Conservation (phyloP, 345 rosid species). For the Arabidopsis suecica region DNA sequence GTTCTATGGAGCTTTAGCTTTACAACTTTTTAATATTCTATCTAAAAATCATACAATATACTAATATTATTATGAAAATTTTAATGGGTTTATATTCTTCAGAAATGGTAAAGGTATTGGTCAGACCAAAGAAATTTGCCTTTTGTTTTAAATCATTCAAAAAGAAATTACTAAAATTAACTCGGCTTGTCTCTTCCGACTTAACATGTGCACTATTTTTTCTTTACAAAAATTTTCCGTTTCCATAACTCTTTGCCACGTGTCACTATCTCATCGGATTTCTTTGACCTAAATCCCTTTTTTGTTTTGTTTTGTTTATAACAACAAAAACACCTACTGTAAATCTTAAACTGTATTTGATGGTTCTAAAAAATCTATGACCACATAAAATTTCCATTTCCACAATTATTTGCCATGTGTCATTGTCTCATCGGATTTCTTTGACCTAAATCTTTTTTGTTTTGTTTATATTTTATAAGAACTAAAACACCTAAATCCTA, state of each 20-base stretch:
- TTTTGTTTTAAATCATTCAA: background rate
- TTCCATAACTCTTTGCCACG: constrained; percentile 13
- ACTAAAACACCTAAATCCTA: no score
- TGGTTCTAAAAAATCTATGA: background rate
- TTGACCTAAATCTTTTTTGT: no score
- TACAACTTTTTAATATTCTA: constrained; percentile 13
- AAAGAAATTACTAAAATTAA: background rate
- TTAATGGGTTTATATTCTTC: constrained; percentile 9
- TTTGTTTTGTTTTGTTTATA: background rate
- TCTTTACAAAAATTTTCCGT: background rate
- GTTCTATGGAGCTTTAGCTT: constrained; percentile 36
- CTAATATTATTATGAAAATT: constrained; percentile 2
- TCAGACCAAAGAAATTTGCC: constrained; percentile 21
- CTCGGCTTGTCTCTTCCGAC: constrained; percentile 33
- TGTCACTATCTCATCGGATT: background rate
- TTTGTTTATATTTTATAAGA: no score
- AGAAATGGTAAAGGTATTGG: constrained; percentile 16
- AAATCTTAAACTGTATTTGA: background rate
- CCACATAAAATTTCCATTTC: no score
- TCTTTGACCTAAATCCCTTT: background rate
- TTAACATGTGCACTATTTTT: constrained; percentile 19
- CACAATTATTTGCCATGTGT: no score
- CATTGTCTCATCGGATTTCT: no score
- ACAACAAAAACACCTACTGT: background rate
- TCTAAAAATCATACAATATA: constrained; percentile 12